Conservation (phyloP, 169 alveolate genomes). For the Babesia ovis region DNA sequence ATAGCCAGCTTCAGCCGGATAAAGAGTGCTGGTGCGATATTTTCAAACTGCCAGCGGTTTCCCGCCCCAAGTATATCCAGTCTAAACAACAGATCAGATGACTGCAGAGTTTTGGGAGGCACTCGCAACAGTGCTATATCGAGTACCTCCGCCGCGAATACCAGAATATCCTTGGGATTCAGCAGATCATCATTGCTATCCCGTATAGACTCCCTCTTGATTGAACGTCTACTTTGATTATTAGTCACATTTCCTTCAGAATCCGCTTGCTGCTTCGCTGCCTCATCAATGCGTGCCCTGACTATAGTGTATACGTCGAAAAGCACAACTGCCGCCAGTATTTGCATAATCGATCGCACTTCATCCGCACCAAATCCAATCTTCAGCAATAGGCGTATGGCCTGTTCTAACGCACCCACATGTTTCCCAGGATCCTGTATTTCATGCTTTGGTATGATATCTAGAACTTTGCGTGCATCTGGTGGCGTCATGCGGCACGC, state of each 20-base stretch:
- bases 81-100: conserved; percentile 43
- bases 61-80: conserved; percentile 21
- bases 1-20: conserved; percentile 49
- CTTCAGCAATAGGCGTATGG: conserved; percentile 9
- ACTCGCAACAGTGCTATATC: conserved; percentile 19
- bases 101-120: conserved; percentile 20
- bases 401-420: conserved; percentile 1
- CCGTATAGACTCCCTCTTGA: neutral
- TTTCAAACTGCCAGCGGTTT: conserved; percentile 4
- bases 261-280: neutral
- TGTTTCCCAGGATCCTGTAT: conserved; percentile 19
- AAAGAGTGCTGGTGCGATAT: conserved; percentile 39
- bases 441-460: conserved; percentile 49
- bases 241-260: neutral
- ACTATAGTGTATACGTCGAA: conserved; percentile 16
- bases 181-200: neutral
- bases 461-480: conserved; percentile 21
- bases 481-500: conserved; percentile 7
- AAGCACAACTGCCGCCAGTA: conserved; percentile 36
- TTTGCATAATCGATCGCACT: conserved; percentile 12
- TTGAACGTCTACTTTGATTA: neutral
- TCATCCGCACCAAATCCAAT: conserved; percentile 57
- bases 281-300: conserved; percentile 1
- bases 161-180: conserved; percentile 40
- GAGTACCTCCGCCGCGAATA: conserved; percentile 35